Evolutionary conservation across 768 basidiomycete species (phyloP), one percentile per base, ranked within the genome.

Genomic region (Auricularia auricula-judae): DNA sequence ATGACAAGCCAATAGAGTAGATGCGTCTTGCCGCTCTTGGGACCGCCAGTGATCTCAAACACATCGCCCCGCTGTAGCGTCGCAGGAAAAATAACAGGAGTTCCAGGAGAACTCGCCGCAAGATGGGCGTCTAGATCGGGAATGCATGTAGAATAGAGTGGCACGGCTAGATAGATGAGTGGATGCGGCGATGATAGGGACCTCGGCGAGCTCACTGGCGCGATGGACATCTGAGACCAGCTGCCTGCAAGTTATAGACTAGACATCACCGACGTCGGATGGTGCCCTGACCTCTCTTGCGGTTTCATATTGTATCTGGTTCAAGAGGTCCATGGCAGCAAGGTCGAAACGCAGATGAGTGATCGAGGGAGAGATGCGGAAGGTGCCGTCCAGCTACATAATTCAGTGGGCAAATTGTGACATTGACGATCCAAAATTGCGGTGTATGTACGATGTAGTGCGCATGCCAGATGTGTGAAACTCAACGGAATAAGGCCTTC

Each of bases 11-110:
- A 80, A 71, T 87, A 87, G 34, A 91, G 74, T n/a, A 94, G 75
- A 67, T 88, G 87, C 2, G 88, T 86, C 75, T 93, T 94, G 35
- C 89, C 91, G 4, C 86, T 84, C 34, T 79, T 81, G 3, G 90
- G 77, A 2, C 85, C 82, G 1, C 91, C 91, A 73, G 91, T 87
- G 23, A 94, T 78, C 73, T 90, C 87, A 67, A 93, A 75, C 47
- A 89, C 79, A 71, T 91, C 86, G 42, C 87, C 87, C 58, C 78
- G 76, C 56, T 73, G 67, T 39, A 84, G 69, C 34, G 78, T 72
- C 34, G 76, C 29, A 12, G 56, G 56, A 23, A 18, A 59, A 18
- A 16, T 21, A 8, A 51, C 11, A 18, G 47, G 47, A 18, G 18
- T 3, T 8, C 18, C 47, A 51, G 47, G 21, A 18, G 47, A 8